Conservation (phyloP, 768 basidiomycete genomes). For the Podaxis sp. region DNA sequence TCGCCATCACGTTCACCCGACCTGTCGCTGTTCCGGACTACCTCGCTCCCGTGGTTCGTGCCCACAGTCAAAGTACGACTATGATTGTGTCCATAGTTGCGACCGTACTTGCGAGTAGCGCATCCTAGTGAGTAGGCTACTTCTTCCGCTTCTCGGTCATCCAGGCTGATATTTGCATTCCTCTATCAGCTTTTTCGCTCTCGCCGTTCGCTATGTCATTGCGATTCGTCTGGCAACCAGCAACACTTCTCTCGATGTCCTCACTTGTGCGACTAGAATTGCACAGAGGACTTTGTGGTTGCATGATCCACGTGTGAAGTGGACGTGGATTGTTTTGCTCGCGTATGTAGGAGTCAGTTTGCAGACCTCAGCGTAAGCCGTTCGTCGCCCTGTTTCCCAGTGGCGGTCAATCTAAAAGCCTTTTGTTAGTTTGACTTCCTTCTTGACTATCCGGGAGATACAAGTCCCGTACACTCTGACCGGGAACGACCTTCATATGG, state of each 20-base stretch:
- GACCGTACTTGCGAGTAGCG: not conserved
- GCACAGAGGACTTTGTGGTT: constrained; percentile 1
- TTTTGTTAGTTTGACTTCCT: not conserved
- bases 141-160: not conserved
- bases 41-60: not conserved
- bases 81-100: constrained; percentile 1
- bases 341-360: not conserved
- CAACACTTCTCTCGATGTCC: not conserved
- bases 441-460: not conserved
- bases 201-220: constrained; percentile 2
- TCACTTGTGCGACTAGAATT: constrained; percentile 1
- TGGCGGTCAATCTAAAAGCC: not conserved
- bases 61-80: not conserved
- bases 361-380: not conserved
- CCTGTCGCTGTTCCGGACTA: not conserved
- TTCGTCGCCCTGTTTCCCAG: not conserved
- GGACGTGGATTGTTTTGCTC: constrained; percentile 2
- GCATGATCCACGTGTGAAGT: not conserved
- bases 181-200: not conserved
- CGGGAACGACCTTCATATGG: not conserved
- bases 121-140: not conserved
- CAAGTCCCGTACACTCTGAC: not conserved
- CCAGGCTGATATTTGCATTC: too few species aligned
- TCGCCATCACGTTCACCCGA: not conserved
- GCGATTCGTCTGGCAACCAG: not conserved